Base-by-base conservation (phyloP, 441 rosid genomes). In the Bruguiera hainesii region DNA sequence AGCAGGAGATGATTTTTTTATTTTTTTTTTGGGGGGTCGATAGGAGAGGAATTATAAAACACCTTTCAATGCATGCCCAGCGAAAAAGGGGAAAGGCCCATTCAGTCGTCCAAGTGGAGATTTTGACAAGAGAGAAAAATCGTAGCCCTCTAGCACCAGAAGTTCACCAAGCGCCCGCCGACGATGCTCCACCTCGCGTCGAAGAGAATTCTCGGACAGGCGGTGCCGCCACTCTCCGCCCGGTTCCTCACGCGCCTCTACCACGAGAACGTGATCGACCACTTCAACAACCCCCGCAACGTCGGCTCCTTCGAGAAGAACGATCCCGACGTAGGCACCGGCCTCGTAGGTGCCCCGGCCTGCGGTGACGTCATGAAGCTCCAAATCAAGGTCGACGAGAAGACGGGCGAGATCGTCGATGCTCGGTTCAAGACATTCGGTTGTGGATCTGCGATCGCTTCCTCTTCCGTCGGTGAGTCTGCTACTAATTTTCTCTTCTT, bases 341-440 rank as follows among this genome's bases (percentile, higher is more conserved):
- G 98, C 0, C 87, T 93, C 39, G 98, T 94, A 3, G 98, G 98
- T 0, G 98, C 98, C 16, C 97, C 98, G 0, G 97, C 98, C 0
- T 94, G 97, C 49, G 98, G 97, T 11, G 98, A 94, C 75, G 97
- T 94, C 6, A 94, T 91, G 98, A 94, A 94, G 90, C 89, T 94
- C 35, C 98, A 91, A 64, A 91, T 94, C 60, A 94, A 78, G 85
- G 91, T 91, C 50, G 96, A 94, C 68, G 97, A 93, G 49, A 69
- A 80, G 74, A 86, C 91, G 21, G 97, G 96, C 11, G 77, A 89
- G 76, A 93, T 93, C 67, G 75, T 81, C 4, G 97, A 93, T 70
- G 98, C 98, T 64, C 77, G 98, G 20, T 93, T 93, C 71, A 93
- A 93, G 88, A 91, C 97, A 60, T 94, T 94, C 63, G 98, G 98